Base-by-base conservation (phyloP, 2,329 filamentous ascomycete genomes). In the Biscogniauxia mediterranea region DNA sequence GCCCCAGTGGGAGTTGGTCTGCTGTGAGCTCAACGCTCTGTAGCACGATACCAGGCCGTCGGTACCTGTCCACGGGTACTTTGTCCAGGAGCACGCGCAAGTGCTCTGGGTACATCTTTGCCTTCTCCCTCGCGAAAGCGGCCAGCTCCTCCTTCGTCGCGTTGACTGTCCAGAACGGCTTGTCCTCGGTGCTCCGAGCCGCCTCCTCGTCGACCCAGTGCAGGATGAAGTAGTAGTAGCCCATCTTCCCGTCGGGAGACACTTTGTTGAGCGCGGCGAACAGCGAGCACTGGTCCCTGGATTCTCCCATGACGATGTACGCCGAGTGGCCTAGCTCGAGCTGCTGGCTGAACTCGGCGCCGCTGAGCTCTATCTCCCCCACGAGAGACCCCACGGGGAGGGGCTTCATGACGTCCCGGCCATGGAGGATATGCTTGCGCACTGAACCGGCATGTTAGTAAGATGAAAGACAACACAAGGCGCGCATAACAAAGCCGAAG, bases 141-240 rank as follows among this genome's bases (percentile, higher is more conserved):
- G 57, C 57, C 6, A 59, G 17, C 4, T 59, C 42, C 26, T 59
- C 57, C 8, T 42, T 20, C 11, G n/a, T 52, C n/a, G 57, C 57
- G n/a, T 26, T 46, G 13, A 55, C 53, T 6, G 52, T 52, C 57
- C 52, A 55, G 17, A 23, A 51, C 7, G 57, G 57, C 15, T 52
- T 59, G 6, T 52, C 46, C 1, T 55, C 57, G n/a, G 54, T 56
- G 1, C 25, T 49, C 7, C 26, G 13, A 7, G 42, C 53, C 5
- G 32, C 15, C 5, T 46, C 15, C 26, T 59, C 49, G n/a, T 59
- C 52, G 2, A 59, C 46, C 57, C 52, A 59, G 23, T 42, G 42
- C 9, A 55, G 57, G 13, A 55, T 46, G 17, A 59, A 59, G 19
- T 59, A 59, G 20, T 59, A 59, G 5, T 52, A 52, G 3, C 57